Conservation (phyloP, 371 early-diverging fungal genomes). For the Rhizopus sp. region DNA sequence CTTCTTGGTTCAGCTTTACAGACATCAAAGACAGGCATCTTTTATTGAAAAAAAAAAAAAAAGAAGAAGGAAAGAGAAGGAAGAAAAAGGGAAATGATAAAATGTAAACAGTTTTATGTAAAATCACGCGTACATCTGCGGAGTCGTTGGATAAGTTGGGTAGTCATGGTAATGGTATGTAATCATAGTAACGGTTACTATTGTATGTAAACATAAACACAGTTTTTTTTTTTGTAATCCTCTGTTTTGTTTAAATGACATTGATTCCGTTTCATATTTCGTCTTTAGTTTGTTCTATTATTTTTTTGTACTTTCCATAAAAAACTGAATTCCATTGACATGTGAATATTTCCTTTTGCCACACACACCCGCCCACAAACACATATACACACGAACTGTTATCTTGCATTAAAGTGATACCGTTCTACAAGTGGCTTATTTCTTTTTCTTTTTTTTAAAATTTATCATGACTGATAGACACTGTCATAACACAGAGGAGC, state of each 20-base stretch:
- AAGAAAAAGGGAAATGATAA: constrained; percentile 9
- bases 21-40: constrained; percentile 20
- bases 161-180: neutral
- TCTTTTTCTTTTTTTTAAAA: neutral
- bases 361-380: neutral
- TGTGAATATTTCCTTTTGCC: constrained; percentile 1
- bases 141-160: neutral
- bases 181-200: neutral
- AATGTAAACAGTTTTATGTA: constrained; percentile 2
- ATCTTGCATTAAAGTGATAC: neutral
- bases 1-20: constrained; percentile 13
- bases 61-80: constrained; percentile 2
- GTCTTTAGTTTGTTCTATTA: neutral
- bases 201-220: too few relatives aligned
- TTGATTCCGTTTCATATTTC: neutral
- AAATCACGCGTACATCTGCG: neutral
- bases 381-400: neutral
- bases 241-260: neutral
- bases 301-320: neutral
- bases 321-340: neutral
- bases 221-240: neutral
- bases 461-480: neutral
- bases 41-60: neutral
- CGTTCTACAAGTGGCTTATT: neutral
- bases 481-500: neutral